These are phyloP conservation scores for Ascochyta rabiei DNA, from an alignment of 2,329 filamentous ascomycete species.

Conservation along the genomic window DNA sequence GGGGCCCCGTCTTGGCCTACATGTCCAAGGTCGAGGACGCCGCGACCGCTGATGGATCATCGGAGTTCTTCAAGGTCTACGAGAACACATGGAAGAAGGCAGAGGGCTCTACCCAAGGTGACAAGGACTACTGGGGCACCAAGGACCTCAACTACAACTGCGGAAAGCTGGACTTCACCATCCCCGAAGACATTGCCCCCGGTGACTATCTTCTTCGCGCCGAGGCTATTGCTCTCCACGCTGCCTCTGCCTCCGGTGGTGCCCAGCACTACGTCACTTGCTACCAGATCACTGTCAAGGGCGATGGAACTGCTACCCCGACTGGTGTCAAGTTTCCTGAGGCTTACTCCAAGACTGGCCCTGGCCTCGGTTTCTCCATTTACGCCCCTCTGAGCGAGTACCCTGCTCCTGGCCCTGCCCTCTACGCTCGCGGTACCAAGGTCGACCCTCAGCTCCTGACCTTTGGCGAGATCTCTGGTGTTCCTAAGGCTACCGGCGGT, in stretches of 20 bases:
- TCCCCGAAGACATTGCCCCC: slow-evolving; percentile 49
- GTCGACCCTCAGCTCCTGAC: slow-evolving; percentile 30
- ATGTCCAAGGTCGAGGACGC: slow-evolving; percentile 51
- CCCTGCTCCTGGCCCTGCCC: slow-evolving; percentile 47
- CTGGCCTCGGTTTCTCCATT: slow-evolving; percentile 53
- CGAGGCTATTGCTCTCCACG: slow-evolving; percentile 56
- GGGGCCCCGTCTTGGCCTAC: slow-evolving; percentile 61
- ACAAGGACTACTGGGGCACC: slow-evolving; percentile 50
- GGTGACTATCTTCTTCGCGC: slow-evolving; percentile 54
- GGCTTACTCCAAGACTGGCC: slow-evolving; percentile 49
- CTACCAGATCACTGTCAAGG: slow-evolving; percentile 51
- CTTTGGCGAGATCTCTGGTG: slow-evolving; percentile 33
- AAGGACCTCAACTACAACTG: slow-evolving; percentile 52
- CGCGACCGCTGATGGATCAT: slow-evolving; percentile 52
- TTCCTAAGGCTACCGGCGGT: slow-evolving; percentile 27
- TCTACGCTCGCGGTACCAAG: slow-evolving; percentile 44
- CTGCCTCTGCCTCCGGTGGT: slow-evolving; percentile 45
- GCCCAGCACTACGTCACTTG: slow-evolving; percentile 56
- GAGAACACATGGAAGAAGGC: slow-evolving; percentile 48
- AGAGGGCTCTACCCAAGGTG: slow-evolving; percentile 46
- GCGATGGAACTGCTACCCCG: slow-evolving; percentile 42
- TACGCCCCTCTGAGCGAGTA: slow-evolving; percentile 47
- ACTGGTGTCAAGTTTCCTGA: slow-evolving; percentile 56
- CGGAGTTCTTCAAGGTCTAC: slow-evolving; percentile 58
- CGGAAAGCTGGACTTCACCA: slow-evolving; percentile 39